Evolutionary conservation across 2,329 filamentous ascomycete species (phyloP), one percentile per base, ranked within the genome.

Genomic region (Fusarium sulawesiense): DNA sequence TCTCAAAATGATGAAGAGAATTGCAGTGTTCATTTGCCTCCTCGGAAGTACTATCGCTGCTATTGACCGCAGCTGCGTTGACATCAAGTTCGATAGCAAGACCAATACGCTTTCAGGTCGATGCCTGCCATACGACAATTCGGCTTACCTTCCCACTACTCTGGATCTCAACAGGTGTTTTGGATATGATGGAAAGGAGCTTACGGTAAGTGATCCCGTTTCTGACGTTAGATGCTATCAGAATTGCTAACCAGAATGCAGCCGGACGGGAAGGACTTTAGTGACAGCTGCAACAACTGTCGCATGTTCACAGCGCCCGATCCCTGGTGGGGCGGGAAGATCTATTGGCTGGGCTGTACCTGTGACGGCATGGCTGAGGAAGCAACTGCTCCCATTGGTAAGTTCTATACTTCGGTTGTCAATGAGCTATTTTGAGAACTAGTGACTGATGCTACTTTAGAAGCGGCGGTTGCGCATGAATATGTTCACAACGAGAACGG

Each of bases 401-500:
- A 14, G 51, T 30, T 2, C 3, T 7, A 6, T 5, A 4, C 10
- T 6, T 29, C 5, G 2, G 1, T 13, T 29, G 5, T 29, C 11
- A 29, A 29, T 13, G 0, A 12, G 29, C 11, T 29, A 6, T 29
- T 2, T 13, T 29, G 2, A 29, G 27, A 29, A 6, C 6, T 11
- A 6, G 11, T 29, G 5, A 12, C 29, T 29, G 6, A 29, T 29
- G 12, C 29, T 6, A 13, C 5, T 3, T 29, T 13, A 29, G 62
- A 65, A 20, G 40, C 25, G 0, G 62, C 46, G 0, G n/a, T 29
- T 13, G 62, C 62, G 1, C 62, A 65, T 3, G 51, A 49, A 7
- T 65, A 65, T 42, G 60, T 65, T 6, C 27, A 47, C 3, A 65
- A 65, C 1, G 49, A 65, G 6, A 16, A 47, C 16, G 62, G 62